Evolutionary conservation across 352 stramenopile species (phyloP), one percentile per base, ranked within the genome.

Genomic region (Pythium rishiriense): DNA sequence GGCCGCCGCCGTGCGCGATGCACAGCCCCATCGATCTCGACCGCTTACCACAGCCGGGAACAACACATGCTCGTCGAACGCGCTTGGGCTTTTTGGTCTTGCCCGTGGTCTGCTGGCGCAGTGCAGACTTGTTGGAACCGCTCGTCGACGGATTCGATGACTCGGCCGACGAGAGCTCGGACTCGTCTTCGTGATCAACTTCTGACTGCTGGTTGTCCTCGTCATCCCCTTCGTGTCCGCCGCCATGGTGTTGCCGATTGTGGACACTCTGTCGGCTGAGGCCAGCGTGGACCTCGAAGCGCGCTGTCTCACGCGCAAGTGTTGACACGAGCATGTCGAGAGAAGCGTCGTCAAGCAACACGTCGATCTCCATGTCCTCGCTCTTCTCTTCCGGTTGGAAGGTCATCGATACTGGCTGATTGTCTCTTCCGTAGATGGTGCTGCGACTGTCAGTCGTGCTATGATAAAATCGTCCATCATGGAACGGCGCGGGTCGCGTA

Each of bases 11-110:
- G 57, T 95, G 88, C 10, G 85, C 83, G 55, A 93, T 96, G 69
- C 88, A 96, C 58, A 96, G 54, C 7, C 85, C 87, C 49, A 91
- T 84, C 26, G 84, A 95, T 29, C 88, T 84, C 22, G 83, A 90
- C 45, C 88, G 84, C 76, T 94, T 94, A 65, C 81, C 83, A 76
- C 88, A 96, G 14, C 78, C 83, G 28, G 83, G 67, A 10, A 82
- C 73, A 47, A 84, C 82, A 71, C 88, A 97, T 17, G 89, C 68
- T 3, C 80, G 76, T 25, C 77, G 76, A 6, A 72, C 46, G 9
- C 64, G 64, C 46, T 72, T 72, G 43, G 56, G 29, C 35, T 63
- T 66, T 41, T 64, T 64, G 29, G 22, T 29, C 28, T 51, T 60
- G n/a, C 25, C 15, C 21, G 47, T 45, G 43, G 25, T 43, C 1